Evolutionary conservation across 176 grass and related monocot genomes (phyloP).

Genomic region (Eragrostis nindensis): DNA sequence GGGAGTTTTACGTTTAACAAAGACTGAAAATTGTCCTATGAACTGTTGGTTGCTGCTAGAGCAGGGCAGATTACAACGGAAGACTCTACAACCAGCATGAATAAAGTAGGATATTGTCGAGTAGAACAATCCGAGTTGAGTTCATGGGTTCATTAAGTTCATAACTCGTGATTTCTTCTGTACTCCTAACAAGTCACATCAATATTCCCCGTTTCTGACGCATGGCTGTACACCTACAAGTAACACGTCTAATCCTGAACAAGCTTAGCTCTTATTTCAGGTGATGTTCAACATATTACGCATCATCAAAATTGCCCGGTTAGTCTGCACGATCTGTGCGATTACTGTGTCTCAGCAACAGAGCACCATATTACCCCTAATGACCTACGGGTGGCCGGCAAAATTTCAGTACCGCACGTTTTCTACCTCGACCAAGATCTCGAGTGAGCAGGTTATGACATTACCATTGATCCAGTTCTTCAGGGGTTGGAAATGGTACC

Average conservation of each 20-base stretch:
- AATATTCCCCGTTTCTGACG: not conserved
- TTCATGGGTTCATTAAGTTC: not conserved
- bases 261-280: not conserved
- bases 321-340: not conserved
- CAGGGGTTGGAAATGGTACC: constrained; percentile 70
- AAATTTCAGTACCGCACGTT: too few species aligned
- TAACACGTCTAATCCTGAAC: not conserved
- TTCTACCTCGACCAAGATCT: not conserved
- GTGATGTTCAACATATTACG: not conserved
- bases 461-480: constrained; percentile 91
- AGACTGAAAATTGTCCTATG: not conserved
- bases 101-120: not conserved
- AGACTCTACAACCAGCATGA: not conserved
- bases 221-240: not conserved
- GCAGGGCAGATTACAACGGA: not conserved
- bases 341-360: not conserved
- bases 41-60: not conserved
- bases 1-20: not conserved
- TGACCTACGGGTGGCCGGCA: too few species aligned
- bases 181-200: not conserved
- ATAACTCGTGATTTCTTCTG: not conserved
- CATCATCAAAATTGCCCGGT: not conserved
- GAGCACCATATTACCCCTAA: not conserved
- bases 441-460: not conserved
- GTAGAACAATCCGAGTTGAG: not conserved